Base-by-base conservation (phyloP, 805 yeast species). In the Kazachstania bromeliacearum region DNA sequence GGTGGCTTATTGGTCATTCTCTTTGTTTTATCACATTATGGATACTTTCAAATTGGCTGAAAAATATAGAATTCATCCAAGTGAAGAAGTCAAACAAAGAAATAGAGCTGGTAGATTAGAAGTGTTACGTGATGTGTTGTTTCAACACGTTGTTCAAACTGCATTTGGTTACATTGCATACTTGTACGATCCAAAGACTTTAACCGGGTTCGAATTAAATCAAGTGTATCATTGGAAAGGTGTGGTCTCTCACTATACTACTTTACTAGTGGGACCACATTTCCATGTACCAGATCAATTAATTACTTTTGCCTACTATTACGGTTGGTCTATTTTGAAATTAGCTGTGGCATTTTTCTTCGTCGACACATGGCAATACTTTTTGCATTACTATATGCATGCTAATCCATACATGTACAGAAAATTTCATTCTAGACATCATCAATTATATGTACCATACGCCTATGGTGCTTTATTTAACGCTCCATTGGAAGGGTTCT, bases 401-500 rank as follows among this genome's bases (percentile, higher is more conserved):
- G 51, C 69, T 55, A 83, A 83, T 69, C 79, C 77, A 55, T 63
- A 68, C 37, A 64, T 88, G 33, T 92, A 92, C 70, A 73, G 71
- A 44, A 64, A 75, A 36, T 84, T 85, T 68, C 98, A 92, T 60
- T 85, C 97, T 5, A 78, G 95, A 47, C 98, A 92, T 62, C 98
- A 92, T 62, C 67, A 89, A 37, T 68, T 92, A 34, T 89, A 92
- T 49, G 96, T 92, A 25, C 98, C 98, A 7, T 92, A 87, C 59
- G 96, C 97, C 1, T 88, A 71, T 60, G 98, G 98, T 35, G 98
- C 98, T 2, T 69, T 92, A 22, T 92, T 85, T 67, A 92, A 92
- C 62, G 87, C 87, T 49, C 94, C 96, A 16, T 71, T 84, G 14
- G 98, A 92, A 66, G 98, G 98, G 6, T 84, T 92, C 47, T 57